A percentile compares a stretch with the other conserved stretches of the same genome.
Evolutionary conservation across 2,329 filamentous ascomycete species (phyloP).

Genomic region (Fusarium denticulatum): DNA sequence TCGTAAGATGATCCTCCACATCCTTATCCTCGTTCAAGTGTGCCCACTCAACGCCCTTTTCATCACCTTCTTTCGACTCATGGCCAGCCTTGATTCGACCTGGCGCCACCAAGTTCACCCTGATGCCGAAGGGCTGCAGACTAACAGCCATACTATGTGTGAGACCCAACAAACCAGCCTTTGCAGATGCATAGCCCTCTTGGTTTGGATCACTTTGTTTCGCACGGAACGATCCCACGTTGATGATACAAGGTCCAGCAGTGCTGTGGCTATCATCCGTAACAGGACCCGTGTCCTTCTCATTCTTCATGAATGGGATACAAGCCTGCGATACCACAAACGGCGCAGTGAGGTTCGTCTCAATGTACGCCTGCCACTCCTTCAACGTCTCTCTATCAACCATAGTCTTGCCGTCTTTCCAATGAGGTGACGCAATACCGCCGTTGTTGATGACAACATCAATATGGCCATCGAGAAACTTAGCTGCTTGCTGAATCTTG

Average conservation of each 20-base stretch:
- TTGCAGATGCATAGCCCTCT: constrained; percentile 6
- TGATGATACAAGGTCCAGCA: constrained; percentile 14
- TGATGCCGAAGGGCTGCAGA: not conserved
- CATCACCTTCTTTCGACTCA: constrained; percentile 9
- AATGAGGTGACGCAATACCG: constrained; percentile 10
- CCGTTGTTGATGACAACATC: constrained; percentile 18
- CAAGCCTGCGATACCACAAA: constrained; percentile 14
- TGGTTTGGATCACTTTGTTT: constrained; percentile 17
- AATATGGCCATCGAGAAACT: not conserved
- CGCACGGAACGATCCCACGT: constrained; percentile 10
- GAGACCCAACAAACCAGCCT: constrained; percentile 3
- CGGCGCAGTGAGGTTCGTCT: constrained; percentile 5
- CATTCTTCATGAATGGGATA: constrained; percentile 14
- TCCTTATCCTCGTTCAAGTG: constrained; percentile 12
- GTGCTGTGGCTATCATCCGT: constrained; percentile 10
- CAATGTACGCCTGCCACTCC: constrained; percentile 4
- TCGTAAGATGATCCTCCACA: constrained; percentile 10
- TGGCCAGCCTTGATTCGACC: constrained; percentile 8
- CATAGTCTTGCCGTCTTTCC: constrained; percentile 13
- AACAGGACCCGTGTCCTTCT: not conserved
- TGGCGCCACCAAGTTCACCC: constrained; percentile 8
- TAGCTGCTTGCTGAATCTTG: constrained; percentile 3
- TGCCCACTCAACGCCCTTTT: not conserved
- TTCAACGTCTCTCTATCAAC: not conserved
- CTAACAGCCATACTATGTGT: constrained; percentile 20